These are phyloP conservation scores for Grosmannia huntii DNA, from an alignment of 2,329 filamentous ascomycete genomes.

Conservation along the genomic window DNA sequence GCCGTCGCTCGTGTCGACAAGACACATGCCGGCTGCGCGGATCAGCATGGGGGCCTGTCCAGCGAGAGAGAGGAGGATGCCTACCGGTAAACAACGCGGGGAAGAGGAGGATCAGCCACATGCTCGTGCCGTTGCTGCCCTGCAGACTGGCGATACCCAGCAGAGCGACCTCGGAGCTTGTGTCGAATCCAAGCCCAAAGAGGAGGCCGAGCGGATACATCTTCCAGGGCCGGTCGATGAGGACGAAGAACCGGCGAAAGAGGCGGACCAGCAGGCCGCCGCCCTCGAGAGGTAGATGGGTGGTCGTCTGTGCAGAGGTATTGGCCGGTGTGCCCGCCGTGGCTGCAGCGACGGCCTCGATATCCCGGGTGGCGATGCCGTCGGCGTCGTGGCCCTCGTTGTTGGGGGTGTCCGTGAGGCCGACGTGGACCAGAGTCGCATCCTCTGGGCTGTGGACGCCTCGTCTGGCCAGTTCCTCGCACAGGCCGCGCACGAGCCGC, in stretches of 20 bases:
- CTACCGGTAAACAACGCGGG: conserved; percentile 75
- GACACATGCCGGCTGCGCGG: conserved; percentile 70
- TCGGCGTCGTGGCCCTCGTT: not conserved
- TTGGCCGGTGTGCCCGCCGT: not conserved
- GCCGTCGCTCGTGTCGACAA: conserved; percentile 84
- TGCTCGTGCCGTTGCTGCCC: conserved; percentile 69
- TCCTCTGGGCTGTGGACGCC: conserved; percentile 7
- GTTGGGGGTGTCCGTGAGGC: too few species aligned
- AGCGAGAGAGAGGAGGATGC: conserved; percentile 9
- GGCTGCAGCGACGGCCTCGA: conserved; percentile 1
- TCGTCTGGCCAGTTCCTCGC: conserved; percentile 38
- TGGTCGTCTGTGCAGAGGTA: conserved; percentile 20
- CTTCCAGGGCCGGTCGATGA: conserved; percentile 74
- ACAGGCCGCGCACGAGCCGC: conserved; percentile 59
- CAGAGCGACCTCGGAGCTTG: conserved; percentile 84
- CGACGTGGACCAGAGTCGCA: not conserved
- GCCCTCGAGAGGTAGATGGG: conserved; percentile 57
- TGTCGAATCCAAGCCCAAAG: conserved; percentile 90
- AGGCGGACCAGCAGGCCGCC: conserved; percentile 61
- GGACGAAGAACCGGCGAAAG: conserved; percentile 62
- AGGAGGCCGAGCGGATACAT: conserved; percentile 87
- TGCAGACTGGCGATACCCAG: conserved; percentile 83
- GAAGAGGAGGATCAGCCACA: conserved; percentile 92
- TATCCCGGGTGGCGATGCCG: conserved; percentile 5
- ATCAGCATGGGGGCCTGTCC: not conserved